Evolutionary conservation across 495 filamentous ascomycete genomes (phyloP).

Genomic region (Tricharina praecox): DNA sequence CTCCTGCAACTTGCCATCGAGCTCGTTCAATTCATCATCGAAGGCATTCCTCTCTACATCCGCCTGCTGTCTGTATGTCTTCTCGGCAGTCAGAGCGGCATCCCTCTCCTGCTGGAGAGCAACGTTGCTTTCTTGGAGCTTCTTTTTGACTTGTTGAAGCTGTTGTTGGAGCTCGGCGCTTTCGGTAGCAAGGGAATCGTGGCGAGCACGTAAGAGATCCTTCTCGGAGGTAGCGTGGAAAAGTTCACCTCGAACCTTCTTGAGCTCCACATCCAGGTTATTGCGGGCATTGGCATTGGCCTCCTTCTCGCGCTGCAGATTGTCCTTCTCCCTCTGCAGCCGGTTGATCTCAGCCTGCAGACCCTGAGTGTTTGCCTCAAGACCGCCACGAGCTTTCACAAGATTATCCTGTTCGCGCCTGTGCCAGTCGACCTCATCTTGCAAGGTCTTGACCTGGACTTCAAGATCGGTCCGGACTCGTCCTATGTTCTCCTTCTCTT

Average conservation of each 20-base stretch:
- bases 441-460: conserved; percentile 23
- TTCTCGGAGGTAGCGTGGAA: conserved; percentile 47
- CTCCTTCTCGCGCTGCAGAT: conserved; percentile 20
- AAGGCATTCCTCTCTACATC: conserved; percentile 45
- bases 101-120: conserved; percentile 27
- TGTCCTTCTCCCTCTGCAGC: conserved; percentile 19
- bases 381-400: background rate
- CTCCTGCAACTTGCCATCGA: conserved; percentile 56
- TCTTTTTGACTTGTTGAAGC: conserved; percentile 32
- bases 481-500: background rate
- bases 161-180: conserved; percentile 46
- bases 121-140: conserved; percentile 31
- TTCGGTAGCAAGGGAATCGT: conserved; percentile 51
- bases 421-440: background rate
- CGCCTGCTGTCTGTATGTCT: conserved; percentile 33
- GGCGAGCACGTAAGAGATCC: conserved; percentile 49
- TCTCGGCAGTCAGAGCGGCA: conserved; percentile 14
- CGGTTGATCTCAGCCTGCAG: background rate
- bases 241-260: conserved; percentile 39
- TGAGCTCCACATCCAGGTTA: conserved; percentile 30
- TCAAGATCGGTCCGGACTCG: background rate
- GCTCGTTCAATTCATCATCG: conserved; percentile 48
- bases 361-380: background rate
- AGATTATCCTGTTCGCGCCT: background rate
- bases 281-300: conserved; percentile 9